phyloP scores from a whole-genome alignment of 768 basidiomycete species.

The Lactifluus subvellereus region DNA sequence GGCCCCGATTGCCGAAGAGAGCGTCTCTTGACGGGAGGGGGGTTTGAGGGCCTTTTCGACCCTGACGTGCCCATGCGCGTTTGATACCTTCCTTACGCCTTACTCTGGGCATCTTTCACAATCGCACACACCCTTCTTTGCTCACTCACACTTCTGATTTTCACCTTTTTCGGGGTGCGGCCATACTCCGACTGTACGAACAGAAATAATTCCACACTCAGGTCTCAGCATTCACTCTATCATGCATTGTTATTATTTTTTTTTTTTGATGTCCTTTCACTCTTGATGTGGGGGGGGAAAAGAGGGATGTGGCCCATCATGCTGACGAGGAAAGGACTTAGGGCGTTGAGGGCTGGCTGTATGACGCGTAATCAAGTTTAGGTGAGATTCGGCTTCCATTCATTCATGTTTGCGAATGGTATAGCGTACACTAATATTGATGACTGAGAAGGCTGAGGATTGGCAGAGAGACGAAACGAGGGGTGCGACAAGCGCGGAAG shows the following conservation, averaged over 20 bases:
- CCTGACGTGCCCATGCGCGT: background rate
- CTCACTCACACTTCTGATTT: slow-evolving; percentile 3
- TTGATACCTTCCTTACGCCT: background rate
- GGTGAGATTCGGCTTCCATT: slow-evolving; percentile 16
- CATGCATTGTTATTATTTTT: background rate
- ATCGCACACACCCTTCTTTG: slow-evolving; percentile 5
- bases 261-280: background rate
- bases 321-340: background rate
- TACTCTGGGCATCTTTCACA: background rate
- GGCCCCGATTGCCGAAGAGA: slow-evolving; percentile 26
- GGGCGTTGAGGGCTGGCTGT: slow-evolving; percentile 4
- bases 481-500: slow-evolving; percentile 25
- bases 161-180: background rate
- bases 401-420: slow-evolving; percentile 19
- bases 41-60: background rate
- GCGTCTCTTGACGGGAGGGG: slow-evolving; percentile 15
- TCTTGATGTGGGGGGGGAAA: background rate
- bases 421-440: slow-evolving; percentile 13
- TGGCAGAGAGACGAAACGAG: slow-evolving; percentile 17
- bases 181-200: background rate
- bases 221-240: background rate
- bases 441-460: slow-evolving; percentile 16
- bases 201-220: background rate
- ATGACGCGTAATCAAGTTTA: slow-evolving; percentile 13
- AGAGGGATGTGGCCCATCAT: background rate